phyloP scores from a whole-genome alignment of 1,284 basidiomycete genomes.

The Ceratobasidium sp. region DNA sequence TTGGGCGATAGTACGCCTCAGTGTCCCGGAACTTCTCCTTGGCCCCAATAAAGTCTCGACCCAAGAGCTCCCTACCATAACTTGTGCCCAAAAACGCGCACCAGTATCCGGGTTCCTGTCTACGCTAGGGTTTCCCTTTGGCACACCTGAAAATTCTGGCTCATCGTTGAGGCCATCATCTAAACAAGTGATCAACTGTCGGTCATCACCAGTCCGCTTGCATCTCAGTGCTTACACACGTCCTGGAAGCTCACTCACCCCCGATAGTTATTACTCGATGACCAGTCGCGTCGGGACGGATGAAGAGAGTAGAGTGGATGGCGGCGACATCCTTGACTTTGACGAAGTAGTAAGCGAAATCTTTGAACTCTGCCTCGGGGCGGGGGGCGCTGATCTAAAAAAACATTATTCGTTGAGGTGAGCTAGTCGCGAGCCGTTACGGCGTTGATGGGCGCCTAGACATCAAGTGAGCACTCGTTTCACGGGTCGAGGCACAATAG shows the following conservation, averaged over 20 bases:
- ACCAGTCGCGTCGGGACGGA: background rate
- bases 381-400: background rate
- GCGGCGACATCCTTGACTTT: background rate
- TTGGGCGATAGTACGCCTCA: constrained; percentile 13
- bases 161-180: constrained; percentile 22
- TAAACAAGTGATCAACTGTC: no score
- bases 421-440: background rate
- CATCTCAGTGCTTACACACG: background rate
- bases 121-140: constrained; percentile 1
- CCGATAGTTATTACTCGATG: background rate
- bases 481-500: background rate
- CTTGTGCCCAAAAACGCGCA: background rate
- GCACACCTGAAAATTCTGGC: constrained; percentile 10
- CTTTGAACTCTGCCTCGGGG: background rate
- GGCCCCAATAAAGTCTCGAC: constrained; percentile 9
- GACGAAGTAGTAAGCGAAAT: background rate
- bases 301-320: background rate
- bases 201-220: no score
- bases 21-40: constrained; percentile 19
- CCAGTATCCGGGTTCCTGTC: constrained; percentile 3
- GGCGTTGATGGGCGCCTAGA: background rate
- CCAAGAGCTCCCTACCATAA: constrained; percentile 4
- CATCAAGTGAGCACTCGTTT: background rate
- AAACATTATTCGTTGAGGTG: background rate
- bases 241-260: background rate